A percentile compares a stretch with the other conserved stretches of the same genome.
These are phyloP conservation scores for Arabidopsis lyrata DNA, from an alignment of 441 rosid species.

Conservation along the genomic window DNA sequence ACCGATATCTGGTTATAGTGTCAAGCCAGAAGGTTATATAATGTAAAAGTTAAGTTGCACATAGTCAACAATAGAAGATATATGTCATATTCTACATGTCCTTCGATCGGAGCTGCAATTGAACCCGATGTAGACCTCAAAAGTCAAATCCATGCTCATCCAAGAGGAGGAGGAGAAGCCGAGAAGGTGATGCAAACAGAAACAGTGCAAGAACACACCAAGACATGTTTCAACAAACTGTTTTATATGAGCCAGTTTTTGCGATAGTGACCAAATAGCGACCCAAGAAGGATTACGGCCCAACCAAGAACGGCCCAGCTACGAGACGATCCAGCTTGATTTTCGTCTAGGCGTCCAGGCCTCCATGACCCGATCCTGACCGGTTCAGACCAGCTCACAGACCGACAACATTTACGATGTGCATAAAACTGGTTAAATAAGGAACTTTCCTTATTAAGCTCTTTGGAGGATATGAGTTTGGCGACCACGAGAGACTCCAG, in stretches of 20 bases:
- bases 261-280: background rate
- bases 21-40: background rate
- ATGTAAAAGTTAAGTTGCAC: too few species aligned
- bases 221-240: background rate
- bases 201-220: background rate
- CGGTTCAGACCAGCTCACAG: background rate
- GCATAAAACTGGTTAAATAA: too few species aligned
- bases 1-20: background rate
- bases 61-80: too few species aligned
- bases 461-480: too few species aligned
- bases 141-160: background rate
- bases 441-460: too few species aligned
- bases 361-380: background rate
- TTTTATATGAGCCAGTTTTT: background rate
- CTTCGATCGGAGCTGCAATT: too few species aligned
- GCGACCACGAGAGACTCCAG: background rate
- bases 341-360: background rate
- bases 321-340: too few species aligned
- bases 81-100: too few species aligned
- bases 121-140: background rate
- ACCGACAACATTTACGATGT: background rate
- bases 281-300: background rate
- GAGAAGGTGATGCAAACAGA: background rate
- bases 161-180: background rate
- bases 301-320: background rate